Percentiles rank a stretch among this genome's conserved stretches.
These are phyloP conservation scores for Fusarium sp. DNA, from an alignment of 2,329 filamentous ascomycete genomes.

Conservation along the genomic window DNA sequence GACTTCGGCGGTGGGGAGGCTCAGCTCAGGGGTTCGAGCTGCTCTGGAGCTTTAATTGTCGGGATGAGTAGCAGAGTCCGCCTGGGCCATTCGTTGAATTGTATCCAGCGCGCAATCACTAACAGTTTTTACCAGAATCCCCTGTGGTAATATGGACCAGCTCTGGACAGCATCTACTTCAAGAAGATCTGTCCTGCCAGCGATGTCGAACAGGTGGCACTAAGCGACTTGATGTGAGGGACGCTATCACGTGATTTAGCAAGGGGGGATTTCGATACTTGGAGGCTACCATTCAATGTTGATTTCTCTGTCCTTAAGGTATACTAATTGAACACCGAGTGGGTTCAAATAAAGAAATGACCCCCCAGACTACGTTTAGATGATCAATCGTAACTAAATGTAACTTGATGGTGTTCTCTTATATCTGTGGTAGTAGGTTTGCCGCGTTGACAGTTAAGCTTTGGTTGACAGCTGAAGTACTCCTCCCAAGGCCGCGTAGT, in stretches of 20 bases:
- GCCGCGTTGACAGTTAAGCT: not conserved
- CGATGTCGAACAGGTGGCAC: slow-evolving; percentile 57
- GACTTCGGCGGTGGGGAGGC: slow-evolving; percentile 51
- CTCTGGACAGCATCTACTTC: slow-evolving; percentile 50
- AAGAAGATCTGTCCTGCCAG: slow-evolving; percentile 55
- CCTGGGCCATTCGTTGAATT: slow-evolving; percentile 49
- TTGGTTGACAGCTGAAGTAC: slow-evolving; percentile 13
- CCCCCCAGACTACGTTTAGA: not conserved
- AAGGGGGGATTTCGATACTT: slow-evolving; percentile 22
- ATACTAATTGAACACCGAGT: not conserved
- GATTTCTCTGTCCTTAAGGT: not conserved
- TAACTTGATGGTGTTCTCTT: no score
- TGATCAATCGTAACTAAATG: not conserved
- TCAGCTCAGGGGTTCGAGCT: slow-evolving; percentile 48
- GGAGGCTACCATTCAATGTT: not conserved
- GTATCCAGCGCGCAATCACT: slow-evolving; percentile 47
- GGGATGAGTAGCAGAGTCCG: slow-evolving; percentile 42
- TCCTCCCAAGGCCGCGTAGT: slow-evolving; percentile 13
- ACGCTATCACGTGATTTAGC: slow-evolving; percentile 50
- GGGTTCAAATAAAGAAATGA: not conserved
- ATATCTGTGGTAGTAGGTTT: not conserved
- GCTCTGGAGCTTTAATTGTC: slow-evolving; percentile 43
- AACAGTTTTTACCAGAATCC: slow-evolving; percentile 47
- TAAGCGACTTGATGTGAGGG: slow-evolving; percentile 46
- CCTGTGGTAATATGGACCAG: slow-evolving; percentile 47